A percentile compares a stretch with the other conserved stretches of the same genome.
phyloP scores from a whole-genome alignment of 495 filamentous ascomycete species.

The Entonaema liquescens region DNA sequence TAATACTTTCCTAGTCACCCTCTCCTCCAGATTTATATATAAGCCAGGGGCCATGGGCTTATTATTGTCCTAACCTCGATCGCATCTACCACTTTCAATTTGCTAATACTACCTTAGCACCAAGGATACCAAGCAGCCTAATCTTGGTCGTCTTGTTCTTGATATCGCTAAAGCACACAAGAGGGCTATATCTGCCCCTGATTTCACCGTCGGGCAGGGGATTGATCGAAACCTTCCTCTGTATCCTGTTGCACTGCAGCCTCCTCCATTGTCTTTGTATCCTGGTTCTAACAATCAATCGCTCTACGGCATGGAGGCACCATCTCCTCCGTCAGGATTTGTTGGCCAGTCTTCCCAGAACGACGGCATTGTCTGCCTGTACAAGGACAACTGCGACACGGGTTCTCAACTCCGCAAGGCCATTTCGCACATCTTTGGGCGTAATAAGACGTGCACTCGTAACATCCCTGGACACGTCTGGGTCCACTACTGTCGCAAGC shows the following conservation, averaged over 20 bases:
- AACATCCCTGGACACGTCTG: conserved; percentile 70
- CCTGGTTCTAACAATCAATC: conserved; percentile 3
- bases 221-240: conserved; percentile 7
- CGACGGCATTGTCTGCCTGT: conserved; percentile 44
- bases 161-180: conserved; percentile 45
- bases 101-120: conserved; percentile 22
- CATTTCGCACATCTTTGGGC: conserved; percentile 86
- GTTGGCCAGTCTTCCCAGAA: conserved; percentile 26
- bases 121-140: conserved; percentile 20
- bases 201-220: conserved; percentile 31
- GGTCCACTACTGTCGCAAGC: conserved; percentile 80
- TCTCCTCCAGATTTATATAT: background rate
- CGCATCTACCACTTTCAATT: background rate
- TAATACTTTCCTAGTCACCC: background rate
- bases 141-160: conserved; percentile 10
- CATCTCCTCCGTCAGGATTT: conserved; percentile 34
- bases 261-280: conserved; percentile 5
- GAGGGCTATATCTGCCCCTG: conserved; percentile 52
- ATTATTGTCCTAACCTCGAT: background rate
- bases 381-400: conserved; percentile 58
- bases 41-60: background rate
- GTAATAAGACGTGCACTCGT: conserved; percentile 81
- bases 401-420: conserved; percentile 69
- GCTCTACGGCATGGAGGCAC: conserved; percentile 29
- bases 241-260: background rate